Evolutionary conservation across 2,329 filamentous ascomycete genomes (phyloP), one percentile per base, ranked within the genome.

Genomic region (Arthrobotrys megalospora): DNA sequence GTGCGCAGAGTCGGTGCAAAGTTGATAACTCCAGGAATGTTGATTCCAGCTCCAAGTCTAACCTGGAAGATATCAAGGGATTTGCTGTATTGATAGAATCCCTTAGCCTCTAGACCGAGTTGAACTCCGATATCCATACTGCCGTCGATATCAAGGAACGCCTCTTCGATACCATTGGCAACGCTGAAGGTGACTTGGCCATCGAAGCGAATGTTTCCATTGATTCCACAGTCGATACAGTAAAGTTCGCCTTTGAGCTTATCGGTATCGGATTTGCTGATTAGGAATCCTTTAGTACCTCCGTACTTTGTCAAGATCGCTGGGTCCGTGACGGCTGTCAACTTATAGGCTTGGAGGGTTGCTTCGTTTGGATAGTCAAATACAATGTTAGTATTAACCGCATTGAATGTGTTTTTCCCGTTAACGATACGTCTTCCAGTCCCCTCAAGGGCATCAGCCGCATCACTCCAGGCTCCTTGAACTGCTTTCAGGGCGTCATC

Each of bases 111-210:
- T 14, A 66, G 16, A 12, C 62, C 62, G 24, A 66, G 62, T 43
- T 66, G 62, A 24, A 66, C 21, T 11, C 62, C 62, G 24, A 66
- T 50, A n/a, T 66, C 62, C 62, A 66, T 52, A 50, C 50, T 50
- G 28, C 62, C 62, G 14, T 66, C 62, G 19, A 66, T 66, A 16
- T 66, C 62, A 6, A 66, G 32, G n/a, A 36, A 66, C 5, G 62
- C 62, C 34, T 52, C 28, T 24, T 66, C 62, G 21, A 66, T 52
- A 8, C 62, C 62, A n/a, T 66, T 52, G 2, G 62, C 62, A 38
- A 52, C 62, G 14, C 62, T 66, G 28, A 66, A 66, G 41, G 62
- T 66, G 3, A 66, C 32, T 21, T 66, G 62, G 14, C 62, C 62
- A 14, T 66, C 62, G 45, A 66, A 66, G 1, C 62, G 43, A 52